Percentiles rank a stretch among this genome's conserved stretches.
Conservation (phyloP, 805 yeast species). For the Wickerhamiella sergipiensis region DNA sequence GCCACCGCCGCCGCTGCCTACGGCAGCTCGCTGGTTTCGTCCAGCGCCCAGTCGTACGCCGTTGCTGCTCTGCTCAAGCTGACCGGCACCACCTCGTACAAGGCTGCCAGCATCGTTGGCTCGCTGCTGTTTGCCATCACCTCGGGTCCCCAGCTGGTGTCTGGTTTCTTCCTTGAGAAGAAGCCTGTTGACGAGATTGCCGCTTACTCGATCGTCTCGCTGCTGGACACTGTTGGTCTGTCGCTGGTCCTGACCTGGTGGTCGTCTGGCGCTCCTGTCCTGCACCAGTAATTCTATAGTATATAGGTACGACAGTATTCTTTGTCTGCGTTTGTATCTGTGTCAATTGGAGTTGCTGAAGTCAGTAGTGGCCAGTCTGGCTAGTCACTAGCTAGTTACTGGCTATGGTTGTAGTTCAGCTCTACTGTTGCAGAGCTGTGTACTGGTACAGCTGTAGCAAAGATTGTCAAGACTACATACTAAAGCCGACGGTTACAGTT, state of each 20-base stretch:
- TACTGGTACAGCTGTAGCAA: no score
- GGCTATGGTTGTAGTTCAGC: no score
- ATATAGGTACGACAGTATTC: neutral
- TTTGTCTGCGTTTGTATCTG: no score
- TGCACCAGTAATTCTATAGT: neutral
- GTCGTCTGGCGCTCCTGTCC: slow-evolving; percentile 4
- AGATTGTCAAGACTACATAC: no score
- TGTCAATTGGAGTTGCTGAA: no score
- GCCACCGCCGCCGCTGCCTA: slow-evolving; percentile 25
- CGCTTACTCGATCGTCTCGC: slow-evolving; percentile 21
- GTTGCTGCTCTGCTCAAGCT: slow-evolving; percentile 27
- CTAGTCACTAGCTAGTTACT: no score
- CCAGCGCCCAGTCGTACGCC: slow-evolving; percentile 31
- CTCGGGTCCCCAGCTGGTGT: slow-evolving; percentile 25
- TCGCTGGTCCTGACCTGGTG: slow-evolving; percentile 28
- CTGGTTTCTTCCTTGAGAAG: slow-evolving; percentile 24
- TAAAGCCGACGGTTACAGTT: no score
- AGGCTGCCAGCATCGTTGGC: slow-evolving; percentile 29
- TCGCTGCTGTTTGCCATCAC: slow-evolving; percentile 26
- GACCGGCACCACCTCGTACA: slow-evolving; percentile 26
- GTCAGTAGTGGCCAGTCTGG: no score
- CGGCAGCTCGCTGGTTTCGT: slow-evolving; percentile 23
- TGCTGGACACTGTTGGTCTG: slow-evolving; percentile 31
- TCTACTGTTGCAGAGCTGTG: no score
- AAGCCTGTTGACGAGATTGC: slow-evolving; percentile 25